Percentiles rank a stretch among this genome's conserved stretches.
Conservation (phyloP, 1,284 basidiomycete species). For the Amylostereum areolatum region DNA sequence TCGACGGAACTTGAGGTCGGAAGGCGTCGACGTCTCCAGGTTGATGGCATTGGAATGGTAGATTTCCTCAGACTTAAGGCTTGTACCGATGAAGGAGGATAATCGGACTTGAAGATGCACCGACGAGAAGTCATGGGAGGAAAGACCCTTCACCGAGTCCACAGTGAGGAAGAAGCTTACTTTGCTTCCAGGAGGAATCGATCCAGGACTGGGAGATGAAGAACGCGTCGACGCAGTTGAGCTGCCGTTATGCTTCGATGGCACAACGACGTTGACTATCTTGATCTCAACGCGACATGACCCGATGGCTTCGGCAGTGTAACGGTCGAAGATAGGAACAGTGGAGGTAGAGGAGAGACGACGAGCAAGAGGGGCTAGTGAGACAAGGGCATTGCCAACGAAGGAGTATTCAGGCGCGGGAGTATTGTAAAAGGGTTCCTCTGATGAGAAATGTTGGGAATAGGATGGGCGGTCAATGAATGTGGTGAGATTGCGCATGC, state of each 20-base stretch:
- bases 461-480: conserved; percentile 92
- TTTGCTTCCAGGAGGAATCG: conserved; percentile 67
- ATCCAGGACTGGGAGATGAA: conserved; percentile 60
- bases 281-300: conserved; percentile 84
- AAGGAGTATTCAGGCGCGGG: conserved; percentile 86
- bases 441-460: conserved; percentile 88
- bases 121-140: conserved; percentile 79
- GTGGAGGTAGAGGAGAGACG: conserved; percentile 70
- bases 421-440: conserved; percentile 88
- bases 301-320: conserved; percentile 90
- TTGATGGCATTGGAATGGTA: conserved; percentile 74
- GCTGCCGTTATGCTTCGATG: conserved; percentile 52
- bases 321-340: conserved; percentile 86
- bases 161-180: conserved; percentile 79
- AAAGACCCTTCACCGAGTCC: conserved; percentile 83
- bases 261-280: conserved; percentile 63
- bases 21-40: conserved; percentile 64
- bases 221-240: conserved; percentile 63
- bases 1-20: conserved; percentile 75
- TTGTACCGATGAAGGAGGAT: conserved; percentile 74
- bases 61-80: conserved; percentile 71
- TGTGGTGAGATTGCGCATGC: conserved; percentile 92
- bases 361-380: conserved; percentile 76
- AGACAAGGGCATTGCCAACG: conserved; percentile 82
- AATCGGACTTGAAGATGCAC: conserved; percentile 82